Evolutionary conservation across 2,329 filamentous ascomycete genomes (phyloP).

Genomic region (Penicillium oxalicum): DNA sequence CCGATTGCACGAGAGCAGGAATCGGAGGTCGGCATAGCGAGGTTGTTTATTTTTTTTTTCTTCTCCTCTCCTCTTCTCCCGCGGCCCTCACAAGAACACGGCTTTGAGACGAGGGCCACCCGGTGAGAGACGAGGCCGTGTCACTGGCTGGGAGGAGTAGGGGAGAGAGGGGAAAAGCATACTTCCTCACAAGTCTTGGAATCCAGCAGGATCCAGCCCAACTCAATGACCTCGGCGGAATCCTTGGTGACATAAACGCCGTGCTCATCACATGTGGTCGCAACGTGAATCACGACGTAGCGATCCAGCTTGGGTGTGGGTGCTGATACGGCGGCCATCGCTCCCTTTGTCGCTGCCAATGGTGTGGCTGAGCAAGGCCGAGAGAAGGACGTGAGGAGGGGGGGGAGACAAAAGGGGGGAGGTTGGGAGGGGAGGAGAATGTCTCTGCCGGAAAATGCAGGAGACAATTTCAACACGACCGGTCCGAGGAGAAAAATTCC

Average conservation of each 20-base stretch:
- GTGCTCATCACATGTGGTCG: constrained; percentile 97
- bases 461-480: constrained; percentile 26
- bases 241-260: constrained; percentile 99
- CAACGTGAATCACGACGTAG: constrained; percentile 97
- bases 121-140: constrained; percentile 7
- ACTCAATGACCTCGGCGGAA: constrained; percentile 97
- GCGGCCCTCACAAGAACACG: too few relatives aligned
- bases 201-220: constrained; percentile 95
- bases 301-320: constrained; percentile 76
- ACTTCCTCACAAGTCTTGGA: constrained; percentile 91
- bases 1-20: too few relatives aligned
- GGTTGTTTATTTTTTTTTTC: too few relatives aligned
- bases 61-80: too few relatives aligned
- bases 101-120: neutral
- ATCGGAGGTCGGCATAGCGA: too few relatives aligned
- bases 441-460: constrained; percentile 27
- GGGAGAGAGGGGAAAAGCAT: constrained; percentile 31
- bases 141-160: neutral
- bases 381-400: constrained; percentile 12
- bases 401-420: constrained; percentile 6
- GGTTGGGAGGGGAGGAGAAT: constrained; percentile 12
- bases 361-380: constrained; percentile 23
- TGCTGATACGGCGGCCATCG: constrained; percentile 42
- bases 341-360: constrained; percentile 26
- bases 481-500: constrained; percentile 15